Conservation (phyloP, 345 rosid genomes). For the Capsella bursapastoris region DNA sequence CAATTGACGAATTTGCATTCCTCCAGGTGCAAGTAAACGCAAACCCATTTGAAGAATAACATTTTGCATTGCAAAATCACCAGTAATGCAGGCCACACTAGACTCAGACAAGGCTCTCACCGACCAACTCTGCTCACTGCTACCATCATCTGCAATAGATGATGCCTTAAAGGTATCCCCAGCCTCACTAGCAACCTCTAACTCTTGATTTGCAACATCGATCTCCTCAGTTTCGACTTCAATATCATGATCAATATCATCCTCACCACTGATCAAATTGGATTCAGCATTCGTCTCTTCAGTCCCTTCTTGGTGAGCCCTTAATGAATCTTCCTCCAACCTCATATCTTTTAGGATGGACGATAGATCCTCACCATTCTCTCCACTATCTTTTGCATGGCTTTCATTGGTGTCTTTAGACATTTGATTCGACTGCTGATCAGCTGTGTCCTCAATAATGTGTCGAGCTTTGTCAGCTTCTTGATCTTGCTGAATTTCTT, state of each 20-base stretch:
- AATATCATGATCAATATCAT: conserved; percentile 37
- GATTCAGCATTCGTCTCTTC: conserved; percentile 32
- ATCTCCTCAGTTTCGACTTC: conserved; percentile 43
- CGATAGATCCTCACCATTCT: conserved; percentile 50
- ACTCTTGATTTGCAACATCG: conserved; percentile 42
- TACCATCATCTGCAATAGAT: conserved; percentile 59
- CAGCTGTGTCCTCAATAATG: conserved; percentile 31
- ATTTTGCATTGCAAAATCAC: conserved; percentile 97
- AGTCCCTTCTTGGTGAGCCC: conserved; percentile 49
- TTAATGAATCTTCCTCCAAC: conserved; percentile 64
- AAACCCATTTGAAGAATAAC: conserved; percentile 97
- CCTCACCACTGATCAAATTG: conserved; percentile 32
- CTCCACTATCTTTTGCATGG: conserved; percentile 35
- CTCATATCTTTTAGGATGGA: conserved; percentile 68
- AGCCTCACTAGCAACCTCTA: conserved; percentile 57
- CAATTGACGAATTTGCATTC: conserved; percentile 89
- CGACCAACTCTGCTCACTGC: conserved; percentile 89
- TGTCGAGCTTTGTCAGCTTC: conserved; percentile 45
- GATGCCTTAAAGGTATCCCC: conserved; percentile 61
- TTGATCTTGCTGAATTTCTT: conserved; percentile 60
- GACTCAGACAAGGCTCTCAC: conserved; percentile 89
- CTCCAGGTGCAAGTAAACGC: conserved; percentile 86
- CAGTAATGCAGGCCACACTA: conserved; percentile 89
- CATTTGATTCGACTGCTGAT: conserved; percentile 32
- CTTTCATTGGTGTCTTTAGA: conserved; percentile 37